These are phyloP conservation scores for Alectoria sarmentosa DNA, from an alignment of 495 filamentous ascomycete genomes.

Conservation along the genomic window DNA sequence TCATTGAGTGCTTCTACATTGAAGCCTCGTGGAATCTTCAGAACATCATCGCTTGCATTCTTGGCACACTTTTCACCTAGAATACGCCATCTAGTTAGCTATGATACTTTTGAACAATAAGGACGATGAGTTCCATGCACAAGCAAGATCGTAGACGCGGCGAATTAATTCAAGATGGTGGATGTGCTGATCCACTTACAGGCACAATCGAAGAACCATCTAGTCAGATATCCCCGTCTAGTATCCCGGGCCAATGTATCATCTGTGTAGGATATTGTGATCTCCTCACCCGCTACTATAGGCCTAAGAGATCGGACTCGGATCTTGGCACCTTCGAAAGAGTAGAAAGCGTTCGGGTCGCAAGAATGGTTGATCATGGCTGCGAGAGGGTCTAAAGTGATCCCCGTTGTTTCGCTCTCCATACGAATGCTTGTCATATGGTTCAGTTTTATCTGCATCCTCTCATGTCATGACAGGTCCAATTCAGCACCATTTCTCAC, in stretches of 20 bases:
- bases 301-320: neutral
- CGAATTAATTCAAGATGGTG: neutral
- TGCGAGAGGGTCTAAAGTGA: neutral
- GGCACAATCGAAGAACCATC: neutral
- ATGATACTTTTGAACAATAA: neutral
- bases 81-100: neutral
- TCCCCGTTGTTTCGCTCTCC: neutral
- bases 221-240: neutral
- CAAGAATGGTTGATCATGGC: neutral
- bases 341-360: neutral
- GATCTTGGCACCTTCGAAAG: neutral
- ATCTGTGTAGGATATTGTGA: neutral
- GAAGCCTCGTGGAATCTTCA: no score
- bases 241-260: neutral
- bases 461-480: no score
- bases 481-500: no score
- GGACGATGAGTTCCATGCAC: no score
- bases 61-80: no score
- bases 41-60: no score
- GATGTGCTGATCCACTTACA: neutral
- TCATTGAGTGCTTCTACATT: no score
- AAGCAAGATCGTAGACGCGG: neutral
- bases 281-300: neutral
- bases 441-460: neutral
- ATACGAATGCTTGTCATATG: neutral